These are phyloP conservation scores for Naegleria fowleri DNA, from an alignment of 208 protist genomes.

Conservation along the genomic window DNA sequence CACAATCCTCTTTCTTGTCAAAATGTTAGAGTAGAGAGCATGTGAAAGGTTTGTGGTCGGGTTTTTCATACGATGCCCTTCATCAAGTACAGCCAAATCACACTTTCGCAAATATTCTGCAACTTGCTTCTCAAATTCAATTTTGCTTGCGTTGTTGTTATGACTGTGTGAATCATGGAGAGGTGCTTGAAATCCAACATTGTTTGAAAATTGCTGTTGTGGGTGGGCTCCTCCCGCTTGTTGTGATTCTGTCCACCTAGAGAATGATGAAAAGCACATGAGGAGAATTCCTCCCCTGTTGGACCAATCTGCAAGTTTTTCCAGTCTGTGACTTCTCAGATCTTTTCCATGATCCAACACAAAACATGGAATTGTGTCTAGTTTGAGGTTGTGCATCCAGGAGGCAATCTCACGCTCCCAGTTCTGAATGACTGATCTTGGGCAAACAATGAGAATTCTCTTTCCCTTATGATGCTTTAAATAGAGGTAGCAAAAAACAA, in stretches of 20 bases:
- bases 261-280: conserved; percentile 16
- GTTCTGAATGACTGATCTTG: conserved; percentile 20
- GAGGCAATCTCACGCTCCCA: conserved; percentile 23
- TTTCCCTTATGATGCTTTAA: conserved; percentile 48
- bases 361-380: background rate
- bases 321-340: background rate
- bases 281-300: conserved; percentile 24
- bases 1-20: conserved; percentile 51
- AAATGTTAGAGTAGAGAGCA: background rate
- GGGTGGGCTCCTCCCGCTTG: background rate
- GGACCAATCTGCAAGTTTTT: conserved; percentile 29
- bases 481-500: conserved; percentile 30
- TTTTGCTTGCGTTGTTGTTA: background rate
- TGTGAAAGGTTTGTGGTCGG: background rate
- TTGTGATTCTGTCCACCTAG: background rate
- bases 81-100: conserved; percentile 38
- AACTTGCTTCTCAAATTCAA: conserved; percentile 17
- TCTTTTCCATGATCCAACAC: background rate
- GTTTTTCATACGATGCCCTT: conserved; percentile 40
- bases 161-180: background rate
- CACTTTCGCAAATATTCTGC: background rate
- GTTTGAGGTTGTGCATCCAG: background rate
- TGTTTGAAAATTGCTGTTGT: background rate
- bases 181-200: background rate
- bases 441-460: conserved; percentile 27